Evolutionary conservation across 257 asterid genomes (phyloP).

Genomic region (Scutellaria baicalensis): DNA sequence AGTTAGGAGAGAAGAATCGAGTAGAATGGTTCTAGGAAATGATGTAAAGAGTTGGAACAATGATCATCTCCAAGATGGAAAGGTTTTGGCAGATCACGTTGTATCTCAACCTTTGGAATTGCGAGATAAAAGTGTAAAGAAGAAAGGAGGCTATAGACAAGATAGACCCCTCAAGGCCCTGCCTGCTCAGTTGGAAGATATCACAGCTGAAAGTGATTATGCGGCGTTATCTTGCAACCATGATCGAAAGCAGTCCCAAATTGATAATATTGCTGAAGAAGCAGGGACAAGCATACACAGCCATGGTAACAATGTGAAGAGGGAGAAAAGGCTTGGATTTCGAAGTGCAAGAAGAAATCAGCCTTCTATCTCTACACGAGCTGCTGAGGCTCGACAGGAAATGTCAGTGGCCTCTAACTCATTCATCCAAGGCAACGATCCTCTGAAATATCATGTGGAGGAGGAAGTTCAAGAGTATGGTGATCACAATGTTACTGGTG

Average conservation of each 20-base stretch:
- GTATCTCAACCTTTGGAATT: conserved; percentile 31
- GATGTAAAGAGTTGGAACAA: conserved; percentile 15
- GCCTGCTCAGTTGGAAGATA: conserved; percentile 39
- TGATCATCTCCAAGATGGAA: conserved; percentile 18
- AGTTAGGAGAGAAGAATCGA: conserved; percentile 37
- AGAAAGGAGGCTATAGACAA: conserved; percentile 23
- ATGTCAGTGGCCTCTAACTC: conserved; percentile 75
- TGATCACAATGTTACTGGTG: conserved; percentile 28
- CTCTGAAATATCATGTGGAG: not conserved
- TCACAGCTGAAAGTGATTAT: conserved; percentile 37
- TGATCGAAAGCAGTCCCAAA: conserved; percentile 21
- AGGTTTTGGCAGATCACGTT: conserved; percentile 19
- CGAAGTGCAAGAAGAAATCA: conserved; percentile 50
- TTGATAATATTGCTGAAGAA: conserved; percentile 23
- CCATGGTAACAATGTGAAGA: conserved; percentile 15
- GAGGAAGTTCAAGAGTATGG: conserved; percentile 12
- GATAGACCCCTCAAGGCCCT: conserved; percentile 29
- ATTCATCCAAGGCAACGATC: conserved; percentile 32
- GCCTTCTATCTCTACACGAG: conserved; percentile 32
- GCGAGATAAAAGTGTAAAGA: conserved; percentile 25
- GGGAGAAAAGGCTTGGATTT: conserved; percentile 55
- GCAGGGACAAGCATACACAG: not conserved
- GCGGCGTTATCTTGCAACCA: conserved; percentile 37
- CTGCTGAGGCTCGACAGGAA: conserved; percentile 38
- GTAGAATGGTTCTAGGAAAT: conserved; percentile 27